Conservation (phyloP, 2,329 filamentous ascomycete species). For the Calcarisporium arbuscula region DNA sequence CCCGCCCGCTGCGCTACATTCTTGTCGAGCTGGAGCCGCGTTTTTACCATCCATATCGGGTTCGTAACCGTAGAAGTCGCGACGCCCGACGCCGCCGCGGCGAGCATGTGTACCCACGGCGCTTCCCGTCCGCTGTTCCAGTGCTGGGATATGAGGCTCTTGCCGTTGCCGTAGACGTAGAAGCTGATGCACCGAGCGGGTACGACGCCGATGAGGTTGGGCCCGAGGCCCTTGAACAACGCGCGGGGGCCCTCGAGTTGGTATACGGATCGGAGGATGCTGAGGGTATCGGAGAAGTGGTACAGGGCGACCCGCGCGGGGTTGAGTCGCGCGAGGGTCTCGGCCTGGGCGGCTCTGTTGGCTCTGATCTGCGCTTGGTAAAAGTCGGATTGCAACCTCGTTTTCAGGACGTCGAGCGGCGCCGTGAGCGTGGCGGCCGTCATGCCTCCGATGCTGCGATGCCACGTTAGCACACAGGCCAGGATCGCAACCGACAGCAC, state of each 20-base stretch:
- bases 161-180: conserved; percentile 87
- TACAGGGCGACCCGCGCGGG: conserved; percentile 60
- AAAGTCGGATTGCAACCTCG: conserved; percentile 87
- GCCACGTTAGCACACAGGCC: too few relatives aligned
- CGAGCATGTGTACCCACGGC: conserved; percentile 70
- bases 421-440: conserved; percentile 88
- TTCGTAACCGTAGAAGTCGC: conserved; percentile 88
- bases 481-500: conserved; percentile 12
- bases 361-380: conserved; percentile 79
- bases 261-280: conserved; percentile 78
- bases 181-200: conserved; percentile 91
- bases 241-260: conserved; percentile 76
- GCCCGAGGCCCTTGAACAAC: conserved; percentile 87
- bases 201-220: conserved; percentile 83
- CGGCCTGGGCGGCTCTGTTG: conserved; percentile 53
- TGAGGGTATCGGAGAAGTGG: conserved; percentile 79
- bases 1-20: conserved; percentile 59
- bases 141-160: conserved; percentile 69
- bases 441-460: conserved; percentile 87
- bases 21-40: conserved; percentile 84
- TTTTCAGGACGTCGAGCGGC: conserved; percentile 90
- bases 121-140: conserved; percentile 66
- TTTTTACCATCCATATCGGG: conserved; percentile 96
- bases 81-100: conserved; percentile 72
- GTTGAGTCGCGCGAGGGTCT: conserved; percentile 44